These are phyloP conservation scores for Mycocentrospora acerina DNA, from an alignment of 2,329 filamentous ascomycete species.

Conservation along the genomic window DNA sequence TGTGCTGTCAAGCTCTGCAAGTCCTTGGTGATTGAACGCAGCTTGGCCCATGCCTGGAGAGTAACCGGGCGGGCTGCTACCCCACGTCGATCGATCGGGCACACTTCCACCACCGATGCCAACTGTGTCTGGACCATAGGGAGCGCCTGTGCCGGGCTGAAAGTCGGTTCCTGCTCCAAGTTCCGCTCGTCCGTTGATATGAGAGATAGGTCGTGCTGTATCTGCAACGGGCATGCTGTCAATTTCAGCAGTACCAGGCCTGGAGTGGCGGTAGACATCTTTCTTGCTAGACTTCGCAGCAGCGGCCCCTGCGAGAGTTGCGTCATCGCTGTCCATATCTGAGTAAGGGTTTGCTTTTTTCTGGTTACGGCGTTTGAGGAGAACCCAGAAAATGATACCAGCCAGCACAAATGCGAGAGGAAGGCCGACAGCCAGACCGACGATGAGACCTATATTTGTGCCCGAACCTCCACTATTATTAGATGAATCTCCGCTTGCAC, in stretches of 20 bases:
- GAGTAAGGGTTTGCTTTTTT: constrained; percentile 21
- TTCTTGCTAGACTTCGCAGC: constrained; percentile 26
- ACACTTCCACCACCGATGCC: constrained; percentile 34
- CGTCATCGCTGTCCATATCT: constrained; percentile 11
- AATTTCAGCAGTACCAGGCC: constrained; percentile 28
- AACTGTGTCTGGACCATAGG: constrained; percentile 32
- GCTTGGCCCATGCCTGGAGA: constrained; percentile 21
- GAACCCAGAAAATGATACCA: constrained; percentile 34
- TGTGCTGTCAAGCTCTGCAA: constrained; percentile 20
- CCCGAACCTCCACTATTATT: constrained; percentile 11
- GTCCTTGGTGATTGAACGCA: constrained; percentile 10
- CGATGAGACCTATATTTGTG: constrained; percentile 32
- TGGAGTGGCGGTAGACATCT: constrained; percentile 16
- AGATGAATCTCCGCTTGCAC: constrained; percentile 2
- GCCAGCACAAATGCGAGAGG: constrained; percentile 34
- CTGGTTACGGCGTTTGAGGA: constrained; percentile 30
- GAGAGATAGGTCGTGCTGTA: constrained; percentile 29
- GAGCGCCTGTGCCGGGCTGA: constrained; percentile 19
- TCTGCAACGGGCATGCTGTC: constrained; percentile 28
- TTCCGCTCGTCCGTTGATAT: constrained; percentile 32
- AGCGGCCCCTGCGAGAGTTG: constrained; percentile 22
- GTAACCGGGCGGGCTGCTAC: constrained; percentile 32
- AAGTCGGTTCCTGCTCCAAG: constrained; percentile 32
- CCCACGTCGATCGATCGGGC: constrained; percentile 22
- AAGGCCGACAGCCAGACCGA: constrained; percentile 41